A percentile compares a stretch with the other conserved stretches of the same genome.
These are phyloP conservation scores for Aureobasidium lini DNA, from an alignment of 2,329 filamentous ascomycete genomes.

Conservation along the genomic window DNA sequence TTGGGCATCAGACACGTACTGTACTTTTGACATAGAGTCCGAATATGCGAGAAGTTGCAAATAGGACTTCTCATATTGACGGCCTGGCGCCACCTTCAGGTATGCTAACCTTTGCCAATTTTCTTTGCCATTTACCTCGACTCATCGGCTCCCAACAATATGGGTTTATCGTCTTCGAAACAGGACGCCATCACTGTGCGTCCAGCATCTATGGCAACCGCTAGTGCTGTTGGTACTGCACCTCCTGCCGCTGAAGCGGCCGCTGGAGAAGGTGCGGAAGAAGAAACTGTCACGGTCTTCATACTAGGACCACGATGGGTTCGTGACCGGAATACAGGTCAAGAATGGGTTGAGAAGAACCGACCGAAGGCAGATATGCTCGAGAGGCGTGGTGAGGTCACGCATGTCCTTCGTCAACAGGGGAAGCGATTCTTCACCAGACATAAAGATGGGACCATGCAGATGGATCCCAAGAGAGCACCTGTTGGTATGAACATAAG, in stretches of 20 bases:
- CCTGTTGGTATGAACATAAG: background rate
- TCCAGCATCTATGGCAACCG: background rate
- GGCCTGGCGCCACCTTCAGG: background rate
- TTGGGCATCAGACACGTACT: slow-evolving; percentile 1
- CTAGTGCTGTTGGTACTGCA: background rate
- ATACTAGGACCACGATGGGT: slow-evolving; percentile 6
- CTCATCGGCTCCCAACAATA: background rate
- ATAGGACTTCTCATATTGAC: background rate
- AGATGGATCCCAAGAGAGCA: slow-evolving; percentile 3
- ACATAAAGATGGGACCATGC: slow-evolving; percentile 9
- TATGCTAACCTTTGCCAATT: background rate
- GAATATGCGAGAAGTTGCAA: background rate
- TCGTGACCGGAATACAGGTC: background rate
- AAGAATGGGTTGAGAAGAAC: slow-evolving; percentile 5
- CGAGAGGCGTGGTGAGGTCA: slow-evolving; percentile 3
- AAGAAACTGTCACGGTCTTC: background rate
- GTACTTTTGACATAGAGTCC: background rate
- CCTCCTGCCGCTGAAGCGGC: background rate
- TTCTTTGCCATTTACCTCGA: background rate
- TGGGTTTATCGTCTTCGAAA: slow-evolving; percentile 4
- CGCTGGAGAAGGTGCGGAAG: background rate
- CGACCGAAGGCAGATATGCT: background rate
- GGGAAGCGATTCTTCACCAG: slow-evolving; percentile 6
- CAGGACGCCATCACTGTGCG: background rate
- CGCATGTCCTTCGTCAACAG: slow-evolving; percentile 2